Evolutionary conservation across 2,329 filamentous ascomycete genomes (phyloP).

Genomic region (Fusarium albosuccineum): DNA sequence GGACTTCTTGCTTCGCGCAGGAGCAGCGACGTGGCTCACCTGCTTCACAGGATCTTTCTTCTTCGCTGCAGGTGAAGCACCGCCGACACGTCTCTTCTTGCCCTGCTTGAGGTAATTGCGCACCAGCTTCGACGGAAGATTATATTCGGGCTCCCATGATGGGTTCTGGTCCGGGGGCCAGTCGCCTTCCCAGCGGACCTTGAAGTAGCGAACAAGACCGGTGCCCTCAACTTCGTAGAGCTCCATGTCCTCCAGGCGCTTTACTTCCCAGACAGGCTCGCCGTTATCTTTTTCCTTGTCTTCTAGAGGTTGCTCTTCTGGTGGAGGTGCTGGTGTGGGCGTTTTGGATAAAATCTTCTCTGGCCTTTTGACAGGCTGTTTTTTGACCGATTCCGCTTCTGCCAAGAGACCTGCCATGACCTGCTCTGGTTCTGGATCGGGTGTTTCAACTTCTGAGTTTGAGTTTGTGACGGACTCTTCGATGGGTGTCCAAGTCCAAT

Average conservation of each 20-base stretch:
- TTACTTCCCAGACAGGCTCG: constrained; percentile 57
- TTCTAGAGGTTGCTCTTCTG: not conserved
- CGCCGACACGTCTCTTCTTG: constrained; percentile 31
- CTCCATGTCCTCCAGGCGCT: constrained; percentile 59
- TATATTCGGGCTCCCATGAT: constrained; percentile 69
- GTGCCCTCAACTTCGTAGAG: constrained; percentile 54
- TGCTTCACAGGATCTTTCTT: constrained; percentile 34
- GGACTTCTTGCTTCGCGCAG: constrained; percentile 29
- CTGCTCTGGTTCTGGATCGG: not conserved
- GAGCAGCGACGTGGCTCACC: constrained; percentile 10
- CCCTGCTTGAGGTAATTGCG: constrained; percentile 54
- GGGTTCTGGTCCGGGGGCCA: constrained; percentile 70
- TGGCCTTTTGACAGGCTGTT: constrained; percentile 8
- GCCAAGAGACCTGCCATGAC: not conserved
- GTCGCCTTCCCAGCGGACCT: constrained; percentile 68
- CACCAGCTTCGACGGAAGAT: constrained; percentile 59
- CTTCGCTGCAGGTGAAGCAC: not conserved
- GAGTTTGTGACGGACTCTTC: constrained; percentile 15
- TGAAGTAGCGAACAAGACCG: constrained; percentile 59
- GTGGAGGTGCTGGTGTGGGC: not conserved
- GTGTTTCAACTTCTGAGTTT: constrained; percentile 19
- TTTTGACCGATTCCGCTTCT: constrained; percentile 14
- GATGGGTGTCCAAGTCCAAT: constrained; percentile 12
- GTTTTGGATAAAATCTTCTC: constrained; percentile 9
- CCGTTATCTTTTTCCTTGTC: constrained; percentile 16